phyloP scores from a whole-genome alignment of 179 eudicot genomes.

The Beta macrorhiza region DNA sequence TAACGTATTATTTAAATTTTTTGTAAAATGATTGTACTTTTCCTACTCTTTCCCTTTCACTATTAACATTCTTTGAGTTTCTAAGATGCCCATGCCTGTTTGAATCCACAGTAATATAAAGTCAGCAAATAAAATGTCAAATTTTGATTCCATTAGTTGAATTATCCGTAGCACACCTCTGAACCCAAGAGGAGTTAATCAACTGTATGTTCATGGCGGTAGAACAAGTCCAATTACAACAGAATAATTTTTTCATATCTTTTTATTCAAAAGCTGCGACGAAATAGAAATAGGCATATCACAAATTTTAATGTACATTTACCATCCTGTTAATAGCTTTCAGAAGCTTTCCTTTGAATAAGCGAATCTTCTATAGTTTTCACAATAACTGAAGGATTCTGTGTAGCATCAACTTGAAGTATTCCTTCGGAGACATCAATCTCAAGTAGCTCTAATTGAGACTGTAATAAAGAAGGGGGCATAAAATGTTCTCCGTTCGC shows the following conservation, averaged over 20 bases:
- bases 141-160: too few species aligned
- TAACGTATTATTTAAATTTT: too few species aligned
- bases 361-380: conserved; percentile 31
- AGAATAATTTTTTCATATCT: neutral
- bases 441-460: conserved; percentile 74
- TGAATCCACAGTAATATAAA: too few species aligned
- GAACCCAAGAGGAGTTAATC: neutral
- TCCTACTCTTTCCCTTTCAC: too few species aligned
- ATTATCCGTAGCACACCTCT: too few species aligned
- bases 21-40: too few species aligned
- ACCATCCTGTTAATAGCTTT: neutral
- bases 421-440: conserved; percentile 77
- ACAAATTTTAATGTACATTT: neutral
- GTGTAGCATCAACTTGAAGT: conserved; percentile 68
- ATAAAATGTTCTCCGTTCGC: conserved; percentile 74
- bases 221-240: neutral
- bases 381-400: conserved; percentile 46
- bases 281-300: neutral
- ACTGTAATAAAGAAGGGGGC: conserved; percentile 74
- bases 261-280: neutral
- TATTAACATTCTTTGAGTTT: too few species aligned
- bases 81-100: too few species aligned
- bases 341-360: conserved; percentile 1
- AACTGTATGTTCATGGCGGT: neutral
- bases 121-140: too few species aligned